Evolutionary conservation across 2,329 filamentous ascomycete species (phyloP), one percentile per base, ranked within the genome.

Genomic region (Microthyrium microscopicum): DNA sequence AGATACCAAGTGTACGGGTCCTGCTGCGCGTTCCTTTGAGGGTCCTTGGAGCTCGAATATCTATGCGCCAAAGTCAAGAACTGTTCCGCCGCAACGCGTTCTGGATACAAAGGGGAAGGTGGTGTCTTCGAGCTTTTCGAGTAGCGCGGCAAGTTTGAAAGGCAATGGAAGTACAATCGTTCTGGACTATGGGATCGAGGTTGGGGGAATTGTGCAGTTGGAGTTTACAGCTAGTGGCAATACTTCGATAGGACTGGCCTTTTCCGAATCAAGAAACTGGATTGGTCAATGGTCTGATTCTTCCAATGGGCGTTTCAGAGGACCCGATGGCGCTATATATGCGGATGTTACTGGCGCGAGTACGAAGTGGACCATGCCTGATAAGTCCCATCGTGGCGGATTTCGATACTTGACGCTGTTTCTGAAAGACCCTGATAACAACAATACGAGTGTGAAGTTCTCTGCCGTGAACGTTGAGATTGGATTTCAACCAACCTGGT

Each of bases 21-120:
- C 67, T 3, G 45, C 46, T 7, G 47, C 60, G 5, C 46, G 62
- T 5, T 58, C 68, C 0, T 75, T 74, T 39, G 56, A 60, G 2
- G 70, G 70, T 1, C 49, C 51, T 12, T 75, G 71, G 70, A 63
- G 75, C 20, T 47, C 56, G 1, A 65, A 70, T 42, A 73, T 68
- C 31, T 71, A 62, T 41, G 62, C 70, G 1, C 68, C 70, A 1
- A 35, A 52, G 5, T 64, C 64, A 3, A 56, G 71, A 22, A 64
- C 49, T 4, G 57, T 71, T 3, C 44, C 46, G 3, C 70, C 70
- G 1, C 48, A 49, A 27, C 56, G 50, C 12, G 52, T 62, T 15
- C 53, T 65, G 4, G 54, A 53, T 3, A 45, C 52, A 1, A 44
- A 42, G 4, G 55, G 44, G 35, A 53, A 43, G 29, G 47, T 40